These are phyloP conservation scores for Ceratocystiopsis sp. DNA, from an alignment of 2,329 filamentous ascomycete genomes.

Conservation along the genomic window DNA sequence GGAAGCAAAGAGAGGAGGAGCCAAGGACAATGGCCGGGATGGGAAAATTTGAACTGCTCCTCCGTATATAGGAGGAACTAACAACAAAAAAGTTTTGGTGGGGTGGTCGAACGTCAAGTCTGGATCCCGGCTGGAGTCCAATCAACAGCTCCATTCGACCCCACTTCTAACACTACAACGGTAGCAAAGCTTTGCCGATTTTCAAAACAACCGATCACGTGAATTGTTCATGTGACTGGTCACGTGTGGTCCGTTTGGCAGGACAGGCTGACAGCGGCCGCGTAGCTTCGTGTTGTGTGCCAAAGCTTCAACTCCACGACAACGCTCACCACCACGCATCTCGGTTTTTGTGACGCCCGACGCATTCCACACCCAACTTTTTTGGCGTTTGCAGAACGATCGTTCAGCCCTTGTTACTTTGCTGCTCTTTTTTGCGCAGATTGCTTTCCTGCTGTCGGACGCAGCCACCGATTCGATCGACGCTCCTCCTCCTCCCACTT, in stretches of 20 bases:
- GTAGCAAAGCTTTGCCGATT: neutral
- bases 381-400: neutral
- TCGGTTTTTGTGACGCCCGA: neutral
- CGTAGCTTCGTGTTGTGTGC: conserved; percentile 1
- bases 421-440: neutral
- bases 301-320: neutral
- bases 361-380: neutral
- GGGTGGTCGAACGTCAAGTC: neutral
- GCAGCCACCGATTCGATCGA: neutral
- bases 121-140: conserved; percentile 3
- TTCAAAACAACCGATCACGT: neutral
- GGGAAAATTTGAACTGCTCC: too few species aligned
- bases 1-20: neutral
- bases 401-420: neutral
- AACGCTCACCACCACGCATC: neutral
- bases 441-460: neutral
- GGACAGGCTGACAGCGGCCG: conserved; percentile 7
- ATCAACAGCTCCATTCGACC: neutral
- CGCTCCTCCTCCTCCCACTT: neutral
- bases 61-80: neutral
- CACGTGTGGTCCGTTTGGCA: neutral
- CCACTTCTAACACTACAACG: neutral
- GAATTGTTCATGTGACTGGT: neutral
- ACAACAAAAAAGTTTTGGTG: conserved; percentile 1
- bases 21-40: neutral